These are phyloP conservation scores for Fusarium solani-melongenae DNA, from an alignment of 2,329 filamentous ascomycete species.

Conservation along the genomic window DNA sequence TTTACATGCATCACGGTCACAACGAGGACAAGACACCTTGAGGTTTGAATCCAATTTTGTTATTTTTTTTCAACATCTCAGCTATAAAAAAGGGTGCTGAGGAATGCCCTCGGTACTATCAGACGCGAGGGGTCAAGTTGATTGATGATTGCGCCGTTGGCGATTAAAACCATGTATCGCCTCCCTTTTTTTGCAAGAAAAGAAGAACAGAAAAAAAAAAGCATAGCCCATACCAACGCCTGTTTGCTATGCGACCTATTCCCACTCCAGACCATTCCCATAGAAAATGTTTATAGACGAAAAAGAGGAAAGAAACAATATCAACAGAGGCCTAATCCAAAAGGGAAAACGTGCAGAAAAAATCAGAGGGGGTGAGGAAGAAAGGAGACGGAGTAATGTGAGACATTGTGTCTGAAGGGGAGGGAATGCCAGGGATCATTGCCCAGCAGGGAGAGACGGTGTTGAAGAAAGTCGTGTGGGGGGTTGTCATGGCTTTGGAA, in stretches of 20 bases:
- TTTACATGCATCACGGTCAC: constrained; percentile 3
- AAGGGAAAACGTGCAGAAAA: constrained; percentile 10
- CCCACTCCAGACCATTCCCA: constrained; percentile 35
- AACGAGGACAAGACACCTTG: not conserved
- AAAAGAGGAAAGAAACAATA: not conserved
- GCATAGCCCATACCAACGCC: constrained; percentile 35
- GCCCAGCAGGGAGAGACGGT: constrained; percentile 15
- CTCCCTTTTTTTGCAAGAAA: constrained; percentile 25
- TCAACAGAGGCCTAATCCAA: constrained; percentile 18
- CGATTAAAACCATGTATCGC: constrained; percentile 26
- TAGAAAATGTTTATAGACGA: constrained; percentile 41
- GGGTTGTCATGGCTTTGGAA: constrained; percentile 15
- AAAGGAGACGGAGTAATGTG: constrained; percentile 13
- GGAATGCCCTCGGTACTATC: constrained; percentile 18
- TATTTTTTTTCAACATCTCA: constrained; percentile 39
- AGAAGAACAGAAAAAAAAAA: constrained; percentile 19
- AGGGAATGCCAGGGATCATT: constrained; percentile 6
- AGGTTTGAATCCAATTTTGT: constrained; percentile 33
- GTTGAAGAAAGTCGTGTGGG: constrained; percentile 22
- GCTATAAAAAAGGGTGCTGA: constrained; percentile 24
- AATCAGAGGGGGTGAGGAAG: constrained; percentile 16
- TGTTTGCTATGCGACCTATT: constrained; percentile 43
- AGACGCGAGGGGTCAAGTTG: constrained; percentile 17
- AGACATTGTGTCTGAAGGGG: constrained; percentile 7
- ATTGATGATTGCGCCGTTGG: constrained; percentile 16